phyloP scores from a whole-genome alignment of 495 filamentous ascomycete genomes.

The Podospora pseudopauciseta region DNA sequence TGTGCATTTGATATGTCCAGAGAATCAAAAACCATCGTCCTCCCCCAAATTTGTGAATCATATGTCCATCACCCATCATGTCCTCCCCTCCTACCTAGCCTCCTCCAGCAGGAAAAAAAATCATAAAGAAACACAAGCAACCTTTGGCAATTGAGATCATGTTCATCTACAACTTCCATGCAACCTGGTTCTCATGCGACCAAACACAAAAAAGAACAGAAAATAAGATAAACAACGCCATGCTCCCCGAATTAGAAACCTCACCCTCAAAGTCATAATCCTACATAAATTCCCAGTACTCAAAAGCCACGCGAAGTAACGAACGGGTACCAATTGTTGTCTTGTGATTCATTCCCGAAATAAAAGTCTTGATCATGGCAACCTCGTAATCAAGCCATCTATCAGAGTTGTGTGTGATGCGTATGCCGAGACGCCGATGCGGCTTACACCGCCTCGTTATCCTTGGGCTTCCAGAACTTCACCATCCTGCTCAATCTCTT shows the following conservation, averaged over 20 bases:
- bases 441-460: slow-evolving; percentile 24
- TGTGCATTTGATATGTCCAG: slow-evolving; percentile 41
- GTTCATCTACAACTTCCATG: slow-evolving; percentile 22
- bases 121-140: slow-evolving; percentile 19
- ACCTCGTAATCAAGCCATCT: background rate
- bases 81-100: slow-evolving; percentile 13
- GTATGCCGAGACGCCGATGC: background rate
- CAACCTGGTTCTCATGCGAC: slow-evolving; percentile 38
- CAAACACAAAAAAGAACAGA: slow-evolving; percentile 30
- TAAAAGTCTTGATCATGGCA: background rate
- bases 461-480: slow-evolving; percentile 73
- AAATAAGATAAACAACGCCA: background rate
- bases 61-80: slow-evolving; percentile 32
- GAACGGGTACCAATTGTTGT: background rate
- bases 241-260: slow-evolving; percentile 17
- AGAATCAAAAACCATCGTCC: slow-evolving; percentile 35
- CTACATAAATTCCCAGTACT: slow-evolving; percentile 18
- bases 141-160: slow-evolving; percentile 25
- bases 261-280: slow-evolving; percentile 22
- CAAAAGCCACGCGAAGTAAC: background rate
- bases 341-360: background rate
- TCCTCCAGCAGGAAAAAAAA: slow-evolving; percentile 13
- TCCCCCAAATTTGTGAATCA: slow-evolving; percentile 26
- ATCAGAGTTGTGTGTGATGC: background rate
- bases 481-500: slow-evolving; percentile 75